These are phyloP conservation scores for Suillus paluster DNA, from an alignment of 768 basidiomycete species.

Conservation along the genomic window DNA sequence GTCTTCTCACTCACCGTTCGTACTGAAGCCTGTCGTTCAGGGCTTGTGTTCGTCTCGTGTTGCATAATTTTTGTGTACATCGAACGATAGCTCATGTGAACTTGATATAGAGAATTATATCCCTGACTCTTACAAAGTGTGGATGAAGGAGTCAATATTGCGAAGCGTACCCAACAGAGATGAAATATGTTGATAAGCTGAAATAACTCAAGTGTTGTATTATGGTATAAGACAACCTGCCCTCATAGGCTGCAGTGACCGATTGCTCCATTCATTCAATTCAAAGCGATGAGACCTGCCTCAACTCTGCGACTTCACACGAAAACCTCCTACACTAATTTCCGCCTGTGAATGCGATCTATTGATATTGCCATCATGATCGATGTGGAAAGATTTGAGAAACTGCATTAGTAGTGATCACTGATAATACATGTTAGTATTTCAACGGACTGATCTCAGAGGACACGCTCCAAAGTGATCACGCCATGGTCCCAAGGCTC, in stretches of 20 bases:
- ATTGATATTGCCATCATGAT: background rate
- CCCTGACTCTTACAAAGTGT: background rate
- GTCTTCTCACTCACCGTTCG: background rate
- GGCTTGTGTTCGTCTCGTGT: background rate
- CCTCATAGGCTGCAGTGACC: too few species aligned
- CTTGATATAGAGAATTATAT: background rate
- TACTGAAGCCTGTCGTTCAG: background rate
- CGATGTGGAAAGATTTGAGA: too few species aligned
- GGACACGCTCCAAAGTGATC: background rate
- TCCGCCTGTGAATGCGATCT: background rate
- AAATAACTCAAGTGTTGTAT: background rate
- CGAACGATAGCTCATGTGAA: background rate
- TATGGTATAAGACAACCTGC: background rate
- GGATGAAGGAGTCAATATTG: background rate
- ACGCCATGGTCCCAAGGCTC: background rate
- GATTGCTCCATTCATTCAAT: background rate
- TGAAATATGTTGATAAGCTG: background rate
- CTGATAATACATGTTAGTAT: background rate
- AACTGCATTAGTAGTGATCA: background rate
- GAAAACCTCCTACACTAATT: background rate
- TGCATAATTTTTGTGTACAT: background rate
- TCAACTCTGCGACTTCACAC: background rate
- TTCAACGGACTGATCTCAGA: background rate
- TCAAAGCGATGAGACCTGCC: background rate
- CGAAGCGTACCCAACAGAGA: background rate